Conservation (phyloP, 371 early-diverging fungal species). For the Mortierella sp. region DNA sequence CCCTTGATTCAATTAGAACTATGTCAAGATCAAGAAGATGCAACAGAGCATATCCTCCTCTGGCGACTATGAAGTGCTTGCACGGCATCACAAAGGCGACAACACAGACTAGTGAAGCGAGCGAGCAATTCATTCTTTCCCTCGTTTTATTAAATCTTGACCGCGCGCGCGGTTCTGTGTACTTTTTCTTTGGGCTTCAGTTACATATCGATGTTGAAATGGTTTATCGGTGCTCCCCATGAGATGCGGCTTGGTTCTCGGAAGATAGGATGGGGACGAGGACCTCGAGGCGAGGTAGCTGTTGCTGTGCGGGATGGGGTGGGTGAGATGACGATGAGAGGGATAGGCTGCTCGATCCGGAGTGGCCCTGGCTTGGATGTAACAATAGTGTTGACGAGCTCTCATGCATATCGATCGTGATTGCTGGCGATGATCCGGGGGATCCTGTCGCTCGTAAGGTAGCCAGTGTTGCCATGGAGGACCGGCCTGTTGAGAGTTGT, state of each 20-base stretch:
- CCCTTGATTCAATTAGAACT: constrained; percentile 60
- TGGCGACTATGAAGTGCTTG: constrained; percentile 39
- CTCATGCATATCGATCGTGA: background rate
- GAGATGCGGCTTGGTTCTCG: background rate
- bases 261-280: constrained; percentile 16
- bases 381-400: background rate
- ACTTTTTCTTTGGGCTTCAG: background rate
- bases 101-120: constrained; percentile 34
- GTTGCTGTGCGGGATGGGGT: background rate
- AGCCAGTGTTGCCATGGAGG: background rate
- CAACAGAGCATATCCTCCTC: constrained; percentile 30
- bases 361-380: background rate
- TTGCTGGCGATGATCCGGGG: background rate
- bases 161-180: background rate
- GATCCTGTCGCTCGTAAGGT: background rate
- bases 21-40: constrained; percentile 62
- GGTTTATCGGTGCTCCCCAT: background rate
- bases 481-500: background rate
- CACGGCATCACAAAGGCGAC: constrained; percentile 46
- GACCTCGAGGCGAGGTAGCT: constrained; percentile 11
- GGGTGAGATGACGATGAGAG: background rate
- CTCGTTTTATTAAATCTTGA: background rate
- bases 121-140: too few relatives aligned
- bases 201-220: background rate
- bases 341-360: background rate